Percentiles rank a stretch among this genome's conserved stretches.
These are phyloP conservation scores for Vaccinium myrtillus DNA, from an alignment of 148 eudicot species.

Conservation along the genomic window DNA sequence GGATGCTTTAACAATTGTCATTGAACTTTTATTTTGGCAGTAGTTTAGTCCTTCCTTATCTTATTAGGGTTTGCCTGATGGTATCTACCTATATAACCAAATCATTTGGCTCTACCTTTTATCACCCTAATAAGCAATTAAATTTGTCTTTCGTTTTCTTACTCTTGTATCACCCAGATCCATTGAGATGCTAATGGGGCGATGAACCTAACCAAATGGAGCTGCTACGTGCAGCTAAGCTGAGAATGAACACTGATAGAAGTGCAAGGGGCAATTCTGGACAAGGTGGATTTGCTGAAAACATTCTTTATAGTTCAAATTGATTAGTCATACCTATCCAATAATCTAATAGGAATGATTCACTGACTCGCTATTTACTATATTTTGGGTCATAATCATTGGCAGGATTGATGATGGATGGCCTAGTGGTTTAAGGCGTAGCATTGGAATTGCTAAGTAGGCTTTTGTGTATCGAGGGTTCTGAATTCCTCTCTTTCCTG, in stretches of 20 bases:
- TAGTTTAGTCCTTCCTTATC: not conserved
- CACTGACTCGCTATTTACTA: not conserved
- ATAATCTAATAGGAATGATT: not conserved
- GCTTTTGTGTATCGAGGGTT: not conserved
- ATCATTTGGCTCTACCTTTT: not conserved
- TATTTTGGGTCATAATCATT: not conserved
- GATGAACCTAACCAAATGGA: not conserved
- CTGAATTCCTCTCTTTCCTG: not conserved
- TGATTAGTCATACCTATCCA: not conserved
- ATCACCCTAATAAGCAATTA: not conserved
- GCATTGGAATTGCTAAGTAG: not conserved
- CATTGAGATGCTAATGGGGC: not conserved
- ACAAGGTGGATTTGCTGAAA: not conserved
- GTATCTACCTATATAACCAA: not conserved
- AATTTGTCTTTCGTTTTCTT: not conserved
- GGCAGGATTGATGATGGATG: no score
- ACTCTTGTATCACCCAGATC: not conserved
- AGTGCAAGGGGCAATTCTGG: not conserved
- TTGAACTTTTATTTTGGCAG: not conserved
- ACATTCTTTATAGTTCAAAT: not conserved
- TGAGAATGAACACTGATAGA: not conserved
- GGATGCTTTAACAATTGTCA: not conserved
- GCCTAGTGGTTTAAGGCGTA: not conserved
- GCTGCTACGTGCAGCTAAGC: not conserved
- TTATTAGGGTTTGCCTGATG: not conserved